Conservation (phyloP, 2,329 filamentous ascomycete species). For the Alternaria rosae region DNA sequence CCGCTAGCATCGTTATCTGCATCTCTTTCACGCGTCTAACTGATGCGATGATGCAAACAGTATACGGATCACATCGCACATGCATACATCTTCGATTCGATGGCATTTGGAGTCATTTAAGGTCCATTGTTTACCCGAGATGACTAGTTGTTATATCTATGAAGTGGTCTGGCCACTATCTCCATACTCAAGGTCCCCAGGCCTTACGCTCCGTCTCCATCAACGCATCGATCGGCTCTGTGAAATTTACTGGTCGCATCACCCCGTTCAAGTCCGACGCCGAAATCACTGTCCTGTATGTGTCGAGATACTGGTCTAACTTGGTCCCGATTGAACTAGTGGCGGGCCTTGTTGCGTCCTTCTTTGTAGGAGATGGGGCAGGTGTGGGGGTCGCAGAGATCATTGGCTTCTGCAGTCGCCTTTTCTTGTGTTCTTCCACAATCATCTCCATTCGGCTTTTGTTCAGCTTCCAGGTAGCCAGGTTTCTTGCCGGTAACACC, state of each 20-base stretch:
- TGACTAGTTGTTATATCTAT: not conserved
- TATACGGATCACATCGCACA: not conserved
- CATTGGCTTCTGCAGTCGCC: too few relatives aligned
- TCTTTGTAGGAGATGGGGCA: not conserved
- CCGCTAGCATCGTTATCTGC: not conserved
- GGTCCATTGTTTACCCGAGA: not conserved
- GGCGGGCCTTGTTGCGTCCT: too few relatives aligned
- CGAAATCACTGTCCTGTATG: not conserved
- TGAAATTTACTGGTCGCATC: slow-evolving; percentile 10
- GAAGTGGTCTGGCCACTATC: not conserved
- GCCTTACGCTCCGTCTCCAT: slow-evolving; percentile 1
- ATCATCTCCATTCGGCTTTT: not conserved
- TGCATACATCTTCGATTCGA: not conserved
- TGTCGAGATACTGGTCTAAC: not conserved
- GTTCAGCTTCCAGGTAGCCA: not conserved
- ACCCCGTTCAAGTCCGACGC: not conserved
- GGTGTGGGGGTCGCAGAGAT: not conserved
- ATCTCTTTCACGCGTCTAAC: not conserved
- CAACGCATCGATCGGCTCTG: slow-evolving; percentile 5
- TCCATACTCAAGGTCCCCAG: not conserved
- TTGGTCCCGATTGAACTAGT: not conserved
- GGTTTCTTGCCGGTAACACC: slow-evolving; percentile 11
- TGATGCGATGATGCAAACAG: not conserved
- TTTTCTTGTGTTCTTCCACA: not conserved
- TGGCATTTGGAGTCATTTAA: not conserved